Evolutionary conservation across 768 basidiomycete species (phyloP), one percentile per base, ranked within the genome.

Genomic region (Mycena floridula): DNA sequence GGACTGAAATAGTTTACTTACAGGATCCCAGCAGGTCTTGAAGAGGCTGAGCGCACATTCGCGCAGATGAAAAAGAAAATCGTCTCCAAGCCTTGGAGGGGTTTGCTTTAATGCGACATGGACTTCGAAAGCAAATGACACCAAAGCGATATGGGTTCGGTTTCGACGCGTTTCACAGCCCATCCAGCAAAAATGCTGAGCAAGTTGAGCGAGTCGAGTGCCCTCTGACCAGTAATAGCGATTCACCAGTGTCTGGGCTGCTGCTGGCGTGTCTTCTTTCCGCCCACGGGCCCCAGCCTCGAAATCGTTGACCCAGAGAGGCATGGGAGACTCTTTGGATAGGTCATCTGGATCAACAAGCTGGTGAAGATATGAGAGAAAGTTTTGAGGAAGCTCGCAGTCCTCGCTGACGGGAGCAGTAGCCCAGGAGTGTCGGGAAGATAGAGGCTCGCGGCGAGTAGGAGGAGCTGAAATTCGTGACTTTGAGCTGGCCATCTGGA

Each of bases 301-400:
- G n/a, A 18, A 28, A 8, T 2, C n/a, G 25, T 30, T 11, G 48
- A 44, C 15, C 32, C 48, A 15, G 38, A 25, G 22, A 36, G 28
- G 28, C 28, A 30, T 30, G 21, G 13, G 43, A 38, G 5, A 52
- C n/a, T 21, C 27, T 43, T 30, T 30, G n/a, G 28, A 7, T n/a
- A n/a, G n/a, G n/a, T n/a, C n/a, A n/a, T n/a, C n/a, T n/a, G n/a
- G n/a, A n/a, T n/a, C n/a, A n/a, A n/a, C n/a, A n/a, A n/a, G n/a
- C n/a, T n/a, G 28, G 28, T 32, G 28, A 32, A 16, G 28, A 16
- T 32, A 32, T 32, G 28, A 32, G 16, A 32, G 28, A 32, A 32
- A 32, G 28, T 9, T 9, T 32, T 32, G 28, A 32, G n/a, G n/a
- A n/a, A n/a, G n/a, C n/a, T n/a, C n/a, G n/a, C n/a, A n/a, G n/a